Evolutionary conservation across 2,329 filamentous ascomycete species (phyloP).

Genomic region (Sporothrix phasma): DNA sequence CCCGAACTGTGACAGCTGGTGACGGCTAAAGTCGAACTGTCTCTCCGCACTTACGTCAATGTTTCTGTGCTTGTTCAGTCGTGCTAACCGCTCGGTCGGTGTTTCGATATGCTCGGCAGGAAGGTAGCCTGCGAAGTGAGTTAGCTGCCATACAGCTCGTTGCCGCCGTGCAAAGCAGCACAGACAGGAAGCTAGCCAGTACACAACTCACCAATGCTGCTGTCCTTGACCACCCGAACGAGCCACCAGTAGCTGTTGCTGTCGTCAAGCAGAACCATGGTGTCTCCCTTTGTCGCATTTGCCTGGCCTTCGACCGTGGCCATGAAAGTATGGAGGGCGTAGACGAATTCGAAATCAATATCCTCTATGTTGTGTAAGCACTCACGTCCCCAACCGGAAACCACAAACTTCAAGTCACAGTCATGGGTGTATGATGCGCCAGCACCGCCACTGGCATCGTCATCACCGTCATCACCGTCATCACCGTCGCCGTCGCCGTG

Average conservation of each 20-base stretch:
- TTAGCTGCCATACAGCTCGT: constrained; percentile 4
- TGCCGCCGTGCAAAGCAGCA: background rate
- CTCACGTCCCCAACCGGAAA: constrained; percentile 64
- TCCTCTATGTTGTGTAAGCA: constrained; percentile 94
- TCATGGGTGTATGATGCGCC: constrained; percentile 42
- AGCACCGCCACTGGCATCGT: constrained; percentile 44
- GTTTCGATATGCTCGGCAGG: constrained; percentile 98
- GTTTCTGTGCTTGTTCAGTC: constrained; percentile 95
- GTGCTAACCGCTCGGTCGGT: constrained; percentile 83
- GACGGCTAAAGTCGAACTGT: background rate
- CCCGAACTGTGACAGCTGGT: no score
- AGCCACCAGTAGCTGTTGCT: constrained; percentile 99
- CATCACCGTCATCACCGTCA: constrained; percentile 14
- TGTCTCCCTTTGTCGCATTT: constrained; percentile 96
- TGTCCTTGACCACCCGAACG: constrained; percentile 92
- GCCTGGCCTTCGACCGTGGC: constrained; percentile 97
- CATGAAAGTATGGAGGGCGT: constrained; percentile 93
- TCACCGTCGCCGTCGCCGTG: constrained; percentile 14
- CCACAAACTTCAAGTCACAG: constrained; percentile 53
- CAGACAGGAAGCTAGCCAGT: background rate
- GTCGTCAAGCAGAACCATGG: constrained; percentile 95
- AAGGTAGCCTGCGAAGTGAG: constrained; percentile 60
- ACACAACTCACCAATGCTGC: constrained; percentile 62
- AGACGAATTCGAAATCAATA: constrained; percentile 99
- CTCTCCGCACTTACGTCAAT: constrained; percentile 68